phyloP scores from a whole-genome alignment of 371 early-diverging fungal genomes.

The Zancudomyces culisetae region DNA sequence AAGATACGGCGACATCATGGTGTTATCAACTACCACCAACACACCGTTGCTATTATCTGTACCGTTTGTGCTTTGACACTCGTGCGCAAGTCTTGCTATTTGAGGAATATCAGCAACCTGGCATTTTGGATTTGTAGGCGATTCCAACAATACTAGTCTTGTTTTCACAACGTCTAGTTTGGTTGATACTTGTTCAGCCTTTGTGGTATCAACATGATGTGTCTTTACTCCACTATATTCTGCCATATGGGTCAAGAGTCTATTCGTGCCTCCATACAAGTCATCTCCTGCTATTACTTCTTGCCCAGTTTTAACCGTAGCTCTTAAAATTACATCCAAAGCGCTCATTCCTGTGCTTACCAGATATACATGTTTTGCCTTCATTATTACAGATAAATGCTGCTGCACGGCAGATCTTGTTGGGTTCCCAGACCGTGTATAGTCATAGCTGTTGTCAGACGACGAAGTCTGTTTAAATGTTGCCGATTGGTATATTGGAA shows the following conservation, averaged over 20 bases:
- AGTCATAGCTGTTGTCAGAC: slow-evolving; percentile 77
- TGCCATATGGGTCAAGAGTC: slow-evolving; percentile 84
- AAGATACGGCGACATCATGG: slow-evolving; percentile 92
- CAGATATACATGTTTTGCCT: slow-evolving; percentile 70
- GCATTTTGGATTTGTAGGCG: slow-evolving; percentile 91
- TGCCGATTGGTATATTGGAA: slow-evolving; percentile 92
- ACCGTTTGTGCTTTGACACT: too few relatives aligned
- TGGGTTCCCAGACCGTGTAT: slow-evolving; percentile 90
- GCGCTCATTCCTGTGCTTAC: slow-evolving; percentile 85
- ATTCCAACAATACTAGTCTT: slow-evolving; percentile 73
- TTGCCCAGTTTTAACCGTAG: slow-evolving; percentile 47
- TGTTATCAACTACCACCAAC: slow-evolving; percentile 79
- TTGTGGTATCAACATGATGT: slow-evolving; percentile 66
- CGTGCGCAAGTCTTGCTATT: slow-evolving; percentile 50
- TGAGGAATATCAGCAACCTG: slow-evolving; percentile 79
- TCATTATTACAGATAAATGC: slow-evolving; percentile 80
- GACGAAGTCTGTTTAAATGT: slow-evolving; percentile 79
- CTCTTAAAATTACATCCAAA: slow-evolving; percentile 70
- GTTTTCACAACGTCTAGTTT: slow-evolving; percentile 51
- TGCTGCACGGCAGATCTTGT: slow-evolving; percentile 73
- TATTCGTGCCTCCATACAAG: slow-evolving; percentile 92
- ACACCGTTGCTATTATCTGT: too few relatives aligned
- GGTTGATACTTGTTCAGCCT: slow-evolving; percentile 33
- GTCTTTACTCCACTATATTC: slow-evolving; percentile 40
- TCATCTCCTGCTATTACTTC: slow-evolving; percentile 85